Base-by-base conservation (phyloP, 2,329 filamentous ascomycete genomes). In the Neopestalotiopsis sp. region DNA sequence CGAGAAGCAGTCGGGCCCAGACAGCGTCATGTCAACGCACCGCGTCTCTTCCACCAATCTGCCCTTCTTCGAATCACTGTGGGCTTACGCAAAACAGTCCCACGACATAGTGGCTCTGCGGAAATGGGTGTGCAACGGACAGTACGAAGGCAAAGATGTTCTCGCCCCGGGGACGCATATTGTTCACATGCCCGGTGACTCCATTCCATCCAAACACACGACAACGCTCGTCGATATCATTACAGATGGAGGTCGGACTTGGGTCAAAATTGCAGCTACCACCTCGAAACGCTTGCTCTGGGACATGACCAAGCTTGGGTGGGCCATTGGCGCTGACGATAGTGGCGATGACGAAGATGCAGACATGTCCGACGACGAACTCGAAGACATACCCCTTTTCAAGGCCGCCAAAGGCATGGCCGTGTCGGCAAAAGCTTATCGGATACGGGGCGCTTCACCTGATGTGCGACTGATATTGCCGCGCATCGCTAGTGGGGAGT, bases 251-350 rank as follows among this genome's bases (percentile, higher is more conserved):
- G 77, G 77, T 2, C 69, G 71, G 12, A 75, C 74, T 3, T 79
- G 77, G 77, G 75, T 73, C 67, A 79, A 78, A 67, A 73, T 79
- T n/a, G 78, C 76, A 1, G 73, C 76, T 14, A 75, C 75, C 69
- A 77, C 76, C 4, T 77, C 78, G 56, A 76, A 73, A 61, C 72
- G 75, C 45, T 58, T 79, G 1, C 62, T 77, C 10, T 77, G 76
- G 40, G 77, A 79, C 63, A 74, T 78, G 69, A 77, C 77, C 17
- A 77, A 76, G 62, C 66, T 67, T 14, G 77, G 77, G 64, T 75
- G 75, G 30, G 59, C 78, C 10, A 76, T 74, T 58, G 73, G 73
- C 53, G 74, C 74, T 32, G 76, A 77, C 10, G 76, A 75, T 34
- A 72, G 73, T 20, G 74, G 74, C 7, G 73, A 75, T 14, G 73